Evolutionary conservation across 2,329 filamentous ascomycete species (phyloP).

Genomic region (Curvularia sp.): DNA sequence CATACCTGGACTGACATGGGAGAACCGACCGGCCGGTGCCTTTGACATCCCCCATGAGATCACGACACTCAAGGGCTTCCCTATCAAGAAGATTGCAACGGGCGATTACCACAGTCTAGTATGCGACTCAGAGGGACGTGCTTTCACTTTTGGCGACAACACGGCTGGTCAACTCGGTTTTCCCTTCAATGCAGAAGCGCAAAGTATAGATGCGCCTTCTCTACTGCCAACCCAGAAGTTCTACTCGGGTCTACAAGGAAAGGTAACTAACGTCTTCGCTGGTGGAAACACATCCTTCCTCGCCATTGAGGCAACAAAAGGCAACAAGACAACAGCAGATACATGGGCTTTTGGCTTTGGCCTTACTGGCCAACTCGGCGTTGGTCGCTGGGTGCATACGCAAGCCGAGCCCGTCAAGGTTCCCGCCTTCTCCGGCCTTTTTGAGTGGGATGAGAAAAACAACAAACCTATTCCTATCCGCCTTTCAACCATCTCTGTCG

Average conservation of each 20-base stretch:
- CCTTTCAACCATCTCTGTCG: constrained; percentile 74
- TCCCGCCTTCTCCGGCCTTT: constrained; percentile 80
- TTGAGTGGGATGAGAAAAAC: constrained; percentile 81
- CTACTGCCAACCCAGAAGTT: constrained; percentile 73
- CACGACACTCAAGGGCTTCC: constrained; percentile 70
- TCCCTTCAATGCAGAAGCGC: constrained; percentile 67
- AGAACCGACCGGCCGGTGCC: constrained; percentile 74
- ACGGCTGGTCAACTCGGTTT: constrained; percentile 90
- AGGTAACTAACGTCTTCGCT: constrained; percentile 79
- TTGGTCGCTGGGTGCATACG: constrained; percentile 86
- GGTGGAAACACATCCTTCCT: constrained; percentile 90
- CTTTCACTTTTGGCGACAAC: constrained; percentile 93
- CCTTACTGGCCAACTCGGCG: constrained; percentile 82
- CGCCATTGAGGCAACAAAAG: constrained; percentile 75
- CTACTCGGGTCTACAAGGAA: constrained; percentile 71
- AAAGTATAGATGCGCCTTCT: constrained; percentile 72
- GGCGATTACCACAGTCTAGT: constrained; percentile 88
- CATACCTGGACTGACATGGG: constrained; percentile 81
- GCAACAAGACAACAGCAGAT: constrained; percentile 72
- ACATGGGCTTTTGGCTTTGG: constrained; percentile 88
- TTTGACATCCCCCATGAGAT: constrained; percentile 87
- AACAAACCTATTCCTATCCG: constrained; percentile 78
- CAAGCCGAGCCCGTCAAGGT: constrained; percentile 80
- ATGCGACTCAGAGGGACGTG: constrained; percentile 74
- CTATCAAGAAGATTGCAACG: constrained; percentile 76